Conservation (phyloP, 495 filamentous ascomycete genomes). For the Hapsidospora chrysogenum region DNA sequence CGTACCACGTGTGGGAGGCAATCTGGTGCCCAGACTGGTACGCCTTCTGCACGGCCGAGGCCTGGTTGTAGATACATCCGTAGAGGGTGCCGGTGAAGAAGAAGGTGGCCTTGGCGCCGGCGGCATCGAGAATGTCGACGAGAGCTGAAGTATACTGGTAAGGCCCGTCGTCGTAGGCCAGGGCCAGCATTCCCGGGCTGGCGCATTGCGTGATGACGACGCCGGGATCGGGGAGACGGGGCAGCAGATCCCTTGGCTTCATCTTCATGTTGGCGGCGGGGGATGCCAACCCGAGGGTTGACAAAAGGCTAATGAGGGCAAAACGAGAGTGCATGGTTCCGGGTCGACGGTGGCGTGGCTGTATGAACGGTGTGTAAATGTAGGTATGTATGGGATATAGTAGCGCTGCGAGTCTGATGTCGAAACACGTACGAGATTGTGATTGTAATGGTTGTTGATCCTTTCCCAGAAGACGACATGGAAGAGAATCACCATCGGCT, state of each 20-base stretch:
- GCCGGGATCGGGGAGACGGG: slow-evolving; percentile 18
- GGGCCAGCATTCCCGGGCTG: slow-evolving; percentile 21
- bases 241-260: slow-evolving; percentile 18
- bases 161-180: slow-evolving; percentile 64
- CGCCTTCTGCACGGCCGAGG: slow-evolving; percentile 28
- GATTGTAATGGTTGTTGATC: too few species aligned
- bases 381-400: too few species aligned
- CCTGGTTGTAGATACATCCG: slow-evolving; percentile 36
- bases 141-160: slow-evolving; percentile 48
- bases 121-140: slow-evolving; percentile 46
- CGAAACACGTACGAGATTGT: too few species aligned
- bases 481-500: too few species aligned
- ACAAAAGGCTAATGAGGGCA: too few species aligned
- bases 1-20: slow-evolving; percentile 32
- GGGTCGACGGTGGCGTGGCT: too few species aligned
- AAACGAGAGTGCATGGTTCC: too few species aligned
- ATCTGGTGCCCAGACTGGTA: slow-evolving; percentile 32
- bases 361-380: too few species aligned
- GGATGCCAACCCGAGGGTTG: too few species aligned
- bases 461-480: too few species aligned
- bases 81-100: slow-evolving; percentile 40
- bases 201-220: slow-evolving; percentile 23
- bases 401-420: too few species aligned
- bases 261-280: slow-evolving; percentile 13
- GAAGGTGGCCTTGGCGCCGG: slow-evolving; percentile 41